phyloP scores from a whole-genome alignment of 2,329 filamentous ascomycete species.

The Pseudogymnoascus pannorum region DNA sequence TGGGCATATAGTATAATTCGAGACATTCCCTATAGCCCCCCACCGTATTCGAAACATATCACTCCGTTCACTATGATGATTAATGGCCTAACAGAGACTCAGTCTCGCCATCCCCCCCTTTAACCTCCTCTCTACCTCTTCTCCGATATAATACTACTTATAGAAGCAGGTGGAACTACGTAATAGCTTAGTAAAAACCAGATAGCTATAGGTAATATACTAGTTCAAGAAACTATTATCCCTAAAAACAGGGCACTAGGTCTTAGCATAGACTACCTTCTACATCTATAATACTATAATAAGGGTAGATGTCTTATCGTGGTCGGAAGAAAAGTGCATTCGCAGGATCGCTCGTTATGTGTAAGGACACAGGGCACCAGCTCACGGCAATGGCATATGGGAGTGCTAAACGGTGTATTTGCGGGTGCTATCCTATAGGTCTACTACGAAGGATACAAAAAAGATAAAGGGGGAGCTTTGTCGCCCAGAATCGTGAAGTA shows the following conservation, averaged over 20 bases:
- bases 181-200: not conserved
- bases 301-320: not conserved
- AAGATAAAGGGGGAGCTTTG: too few relatives aligned
- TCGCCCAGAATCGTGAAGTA: too few relatives aligned
- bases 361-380: too few relatives aligned
- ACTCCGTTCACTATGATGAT: not conserved
- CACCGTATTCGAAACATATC: not conserved
- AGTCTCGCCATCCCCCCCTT: not conserved
- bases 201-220: not conserved
- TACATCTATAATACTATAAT: not conserved
- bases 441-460: too few relatives aligned
- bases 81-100: not conserved
- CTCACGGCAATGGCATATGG: too few relatives aligned
- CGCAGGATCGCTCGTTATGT: too few relatives aligned
- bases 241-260: not conserved
- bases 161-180: not conserved
- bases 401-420: too few relatives aligned
- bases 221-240: not conserved
- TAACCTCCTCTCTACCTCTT: not conserved
- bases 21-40: too few relatives aligned
- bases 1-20: too few relatives aligned
- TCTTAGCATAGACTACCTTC: not conserved
- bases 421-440: too few relatives aligned
- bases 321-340: too few relatives aligned
- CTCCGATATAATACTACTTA: not conserved